Percentiles rank a stretch among this genome's conserved stretches.
Conservation (phyloP, 1,139 yeast species). For the Geotrichum aggregatum region DNA sequence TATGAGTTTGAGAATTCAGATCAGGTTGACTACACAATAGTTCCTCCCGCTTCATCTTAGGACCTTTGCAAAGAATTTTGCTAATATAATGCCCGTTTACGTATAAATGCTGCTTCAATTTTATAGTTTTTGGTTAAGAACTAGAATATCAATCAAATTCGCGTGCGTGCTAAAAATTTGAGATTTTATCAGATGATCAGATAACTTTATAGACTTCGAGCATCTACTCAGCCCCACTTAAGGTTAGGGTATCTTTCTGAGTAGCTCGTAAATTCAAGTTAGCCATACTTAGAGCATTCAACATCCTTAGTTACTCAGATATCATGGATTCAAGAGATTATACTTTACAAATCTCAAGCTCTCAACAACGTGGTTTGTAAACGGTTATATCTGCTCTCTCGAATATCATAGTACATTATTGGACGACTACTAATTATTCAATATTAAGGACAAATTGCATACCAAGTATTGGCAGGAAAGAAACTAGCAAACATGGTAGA, state of each 20-base stretch:
- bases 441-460: constrained; percentile 92
- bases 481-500: constrained; percentile 89
- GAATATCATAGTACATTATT: constrained; percentile 98
- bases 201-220: too few species aligned
- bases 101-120: background rate
- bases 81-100: constrained; percentile 4
- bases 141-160: background rate
- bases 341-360: background rate
- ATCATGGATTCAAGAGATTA: background rate
- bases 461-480: constrained; percentile 89
- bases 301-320: too few species aligned
- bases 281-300: too few species aligned
- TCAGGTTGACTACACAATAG: constrained; percentile 71
- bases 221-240: too few species aligned
- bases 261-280: too few species aligned
- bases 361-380: constrained; percentile 24
- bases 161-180: too few species aligned
- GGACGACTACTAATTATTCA: constrained; percentile 97
- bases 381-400: constrained; percentile 89
- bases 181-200: too few species aligned
- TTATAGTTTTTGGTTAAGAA: background rate
- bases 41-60: constrained; percentile 15
- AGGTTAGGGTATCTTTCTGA: too few species aligned
- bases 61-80: constrained; percentile 1
- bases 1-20: constrained; percentile 88